These are phyloP conservation scores for Penicillium sp. DNA, from an alignment of 2,329 filamentous ascomycete species.

Conservation along the genomic window DNA sequence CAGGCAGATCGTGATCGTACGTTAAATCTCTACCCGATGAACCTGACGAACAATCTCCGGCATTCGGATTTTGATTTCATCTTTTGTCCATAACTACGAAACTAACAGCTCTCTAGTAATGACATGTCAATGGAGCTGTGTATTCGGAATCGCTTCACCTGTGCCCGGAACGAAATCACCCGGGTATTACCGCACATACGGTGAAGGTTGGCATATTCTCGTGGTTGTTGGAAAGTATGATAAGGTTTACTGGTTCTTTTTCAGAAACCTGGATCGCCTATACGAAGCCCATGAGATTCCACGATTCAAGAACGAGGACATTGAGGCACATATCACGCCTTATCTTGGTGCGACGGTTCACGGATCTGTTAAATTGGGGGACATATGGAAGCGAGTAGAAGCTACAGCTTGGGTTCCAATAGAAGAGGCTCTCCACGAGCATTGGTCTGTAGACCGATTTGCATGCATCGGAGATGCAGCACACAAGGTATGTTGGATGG, in stretches of 20 bases:
- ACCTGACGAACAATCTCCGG: too few relatives aligned
- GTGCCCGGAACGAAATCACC: conserved; percentile 5
- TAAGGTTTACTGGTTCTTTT: conserved; percentile 13
- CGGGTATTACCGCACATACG: conserved; percentile 3
- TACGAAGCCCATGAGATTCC: conserved; percentile 1
- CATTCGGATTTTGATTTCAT: too few relatives aligned
- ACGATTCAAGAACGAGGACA: not conserved
- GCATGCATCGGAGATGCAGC: not conserved
- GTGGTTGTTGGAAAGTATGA: conserved; percentile 6
- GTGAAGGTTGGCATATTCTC: not conserved
- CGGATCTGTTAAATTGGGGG: not conserved
- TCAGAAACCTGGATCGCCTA: conserved; percentile 1
- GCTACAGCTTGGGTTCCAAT: not conserved
- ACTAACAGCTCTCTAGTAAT: too few relatives aligned
- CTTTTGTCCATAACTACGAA: too few relatives aligned
- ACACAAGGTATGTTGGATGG: not conserved
- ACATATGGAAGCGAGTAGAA: not conserved
- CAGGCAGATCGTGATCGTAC: too few relatives aligned
- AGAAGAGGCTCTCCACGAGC: not conserved
- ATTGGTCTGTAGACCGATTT: not conserved
- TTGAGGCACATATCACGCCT: not conserved
- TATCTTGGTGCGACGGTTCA: not conserved
- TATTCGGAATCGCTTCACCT: conserved; percentile 12
- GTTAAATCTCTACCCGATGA: too few relatives aligned
- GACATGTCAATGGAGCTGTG: conserved; percentile 8